Evolutionary conservation across 176 grass and related monocot genomes (phyloP).

Genomic region (Cymbopogon citratus): DNA sequence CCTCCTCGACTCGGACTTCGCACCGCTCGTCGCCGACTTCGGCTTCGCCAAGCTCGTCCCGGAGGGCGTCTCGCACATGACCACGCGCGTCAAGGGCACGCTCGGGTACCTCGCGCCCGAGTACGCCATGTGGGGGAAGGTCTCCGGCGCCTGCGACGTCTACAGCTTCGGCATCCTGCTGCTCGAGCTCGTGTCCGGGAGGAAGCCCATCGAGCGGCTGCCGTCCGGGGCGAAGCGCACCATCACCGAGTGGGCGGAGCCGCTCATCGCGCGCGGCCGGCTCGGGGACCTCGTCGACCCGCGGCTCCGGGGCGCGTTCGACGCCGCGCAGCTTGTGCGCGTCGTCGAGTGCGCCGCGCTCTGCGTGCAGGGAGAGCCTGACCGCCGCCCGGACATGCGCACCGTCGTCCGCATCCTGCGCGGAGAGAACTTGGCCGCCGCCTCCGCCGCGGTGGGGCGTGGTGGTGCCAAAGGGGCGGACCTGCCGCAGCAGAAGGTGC

Average conservation of each 20-base stretch:
- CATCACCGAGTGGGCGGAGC: conserved; percentile 57
- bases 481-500: background rate
- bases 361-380: conserved; percentile 43
- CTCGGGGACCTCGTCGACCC: conserved; percentile 51
- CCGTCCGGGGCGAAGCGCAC: conserved; percentile 36
- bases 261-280: conserved; percentile 31
- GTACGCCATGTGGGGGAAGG: conserved; percentile 73
- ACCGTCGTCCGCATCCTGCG: conserved; percentile 41
- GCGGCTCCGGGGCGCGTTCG: conserved; percentile 31
- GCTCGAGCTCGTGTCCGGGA: conserved; percentile 34
- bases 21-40: conserved; percentile 59
- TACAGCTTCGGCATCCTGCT: conserved; percentile 71
- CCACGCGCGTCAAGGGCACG: conserved; percentile 68
- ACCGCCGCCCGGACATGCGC: conserved; percentile 41
- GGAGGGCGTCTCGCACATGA: conserved; percentile 62
- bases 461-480: background rate
- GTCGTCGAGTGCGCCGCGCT: conserved; percentile 32
- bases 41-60: conserved; percentile 66
- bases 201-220: conserved; percentile 54
- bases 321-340: conserved; percentile 35
- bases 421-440: background rate
- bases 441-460: background rate
- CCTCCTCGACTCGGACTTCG: conserved; percentile 45
- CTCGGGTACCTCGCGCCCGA: conserved; percentile 22
- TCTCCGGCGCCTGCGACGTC: conserved; percentile 58